Evolutionary conservation across 352 stramenopile species (phyloP).

Genomic region (Phytophthora litchii): DNA sequence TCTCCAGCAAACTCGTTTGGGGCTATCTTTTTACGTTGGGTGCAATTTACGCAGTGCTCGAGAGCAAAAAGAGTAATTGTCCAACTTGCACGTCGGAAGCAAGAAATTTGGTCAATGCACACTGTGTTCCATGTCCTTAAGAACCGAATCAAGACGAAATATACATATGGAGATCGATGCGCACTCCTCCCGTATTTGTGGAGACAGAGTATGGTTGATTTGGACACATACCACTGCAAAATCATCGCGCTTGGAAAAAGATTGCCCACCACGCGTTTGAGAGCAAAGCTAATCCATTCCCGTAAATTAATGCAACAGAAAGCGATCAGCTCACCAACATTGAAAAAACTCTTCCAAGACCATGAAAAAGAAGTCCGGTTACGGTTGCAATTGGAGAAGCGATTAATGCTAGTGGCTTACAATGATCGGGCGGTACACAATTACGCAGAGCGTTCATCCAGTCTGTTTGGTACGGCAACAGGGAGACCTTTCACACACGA

Average conservation of each 20-base stretch:
- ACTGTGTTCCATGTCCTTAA: slow-evolving; percentile 50
- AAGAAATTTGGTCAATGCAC: slow-evolving; percentile 41
- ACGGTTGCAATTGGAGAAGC: slow-evolving; percentile 69
- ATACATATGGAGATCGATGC: slow-evolving; percentile 41
- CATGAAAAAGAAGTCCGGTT: slow-evolving; percentile 65
- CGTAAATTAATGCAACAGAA: slow-evolving; percentile 36
- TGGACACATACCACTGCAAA: slow-evolving; percentile 58
- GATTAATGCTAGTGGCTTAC: slow-evolving; percentile 76
- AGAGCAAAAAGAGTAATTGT: slow-evolving; percentile 32
- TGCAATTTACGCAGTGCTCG: slow-evolving; percentile 56
- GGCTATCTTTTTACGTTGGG: slow-evolving; percentile 60
- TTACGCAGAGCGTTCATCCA: slow-evolving; percentile 62
- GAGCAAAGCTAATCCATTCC: slow-evolving; percentile 30
- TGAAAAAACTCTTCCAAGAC: slow-evolving; percentile 75
- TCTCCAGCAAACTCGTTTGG: slow-evolving; percentile 54
- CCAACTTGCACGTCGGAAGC: slow-evolving; percentile 34
- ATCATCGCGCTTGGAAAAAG: slow-evolving; percentile 41
- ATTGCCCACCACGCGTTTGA: slow-evolving; percentile 40
- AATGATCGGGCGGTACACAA: slow-evolving; percentile 71
- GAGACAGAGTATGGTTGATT: slow-evolving; percentile 47
- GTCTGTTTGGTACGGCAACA: slow-evolving; percentile 46
- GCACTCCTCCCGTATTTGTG: slow-evolving; percentile 40
- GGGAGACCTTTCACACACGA: slow-evolving; percentile 66
- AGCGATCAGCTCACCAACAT: slow-evolving; percentile 57
- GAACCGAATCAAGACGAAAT: slow-evolving; percentile 47